Conservation (phyloP, 148 eudicot genomes). For the Rhododendron ovatum region DNA sequence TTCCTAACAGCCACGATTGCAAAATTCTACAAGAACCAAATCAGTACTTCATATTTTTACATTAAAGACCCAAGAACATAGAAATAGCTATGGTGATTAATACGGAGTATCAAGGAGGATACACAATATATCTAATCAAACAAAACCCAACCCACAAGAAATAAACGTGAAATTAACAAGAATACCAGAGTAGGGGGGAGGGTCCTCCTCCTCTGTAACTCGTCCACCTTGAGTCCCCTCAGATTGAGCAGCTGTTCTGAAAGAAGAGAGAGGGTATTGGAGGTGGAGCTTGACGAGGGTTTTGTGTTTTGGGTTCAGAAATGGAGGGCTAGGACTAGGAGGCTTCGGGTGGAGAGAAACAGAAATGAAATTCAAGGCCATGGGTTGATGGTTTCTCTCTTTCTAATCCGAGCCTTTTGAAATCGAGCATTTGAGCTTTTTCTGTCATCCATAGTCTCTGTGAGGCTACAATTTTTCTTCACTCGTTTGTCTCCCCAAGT, state of each 20-base stretch:
- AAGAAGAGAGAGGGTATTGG: constrained; percentile 10
- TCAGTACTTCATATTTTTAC: background rate
- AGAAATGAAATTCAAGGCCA: constrained; percentile 30
- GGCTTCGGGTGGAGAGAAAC: constrained; percentile 20
- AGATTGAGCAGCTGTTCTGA: constrained; percentile 23
- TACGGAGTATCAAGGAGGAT: background rate
- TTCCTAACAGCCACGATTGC: background rate
- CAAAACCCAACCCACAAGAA: background rate
- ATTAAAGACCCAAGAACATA: background rate
- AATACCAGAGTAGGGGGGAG: constrained; percentile 26
- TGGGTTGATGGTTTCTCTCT: background rate
- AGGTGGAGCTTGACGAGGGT: background rate
- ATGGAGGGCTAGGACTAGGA: background rate
- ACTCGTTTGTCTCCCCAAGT: background rate
- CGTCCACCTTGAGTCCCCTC: constrained; percentile 32
- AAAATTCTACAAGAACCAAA: background rate
- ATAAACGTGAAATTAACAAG: background rate
- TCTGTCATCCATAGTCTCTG: background rate
- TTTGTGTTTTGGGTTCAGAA: constrained; percentile 19
- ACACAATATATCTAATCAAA: background rate
- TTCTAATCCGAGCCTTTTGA: background rate
- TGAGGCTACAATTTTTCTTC: background rate
- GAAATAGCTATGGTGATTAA: background rate
- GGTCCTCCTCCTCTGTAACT: constrained; percentile 34
- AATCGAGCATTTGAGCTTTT: background rate